Evolutionary conservation across 78 protist genomes (phyloP), one percentile per base, ranked within the genome.

Genomic region (Dictyostelium citrinum): DNA sequence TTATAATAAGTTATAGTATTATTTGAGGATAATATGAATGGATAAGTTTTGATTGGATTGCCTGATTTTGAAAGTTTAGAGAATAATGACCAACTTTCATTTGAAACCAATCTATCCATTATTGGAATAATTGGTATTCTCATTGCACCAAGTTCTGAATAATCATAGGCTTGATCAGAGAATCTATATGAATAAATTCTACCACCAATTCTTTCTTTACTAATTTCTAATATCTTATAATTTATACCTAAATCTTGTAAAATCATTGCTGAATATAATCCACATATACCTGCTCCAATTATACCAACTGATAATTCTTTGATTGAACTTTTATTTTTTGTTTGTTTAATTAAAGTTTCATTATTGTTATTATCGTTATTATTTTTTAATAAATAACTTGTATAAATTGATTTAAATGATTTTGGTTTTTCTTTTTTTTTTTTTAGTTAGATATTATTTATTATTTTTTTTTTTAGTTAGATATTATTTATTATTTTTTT

Each of bases 71-170:
- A 5, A 10, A 83, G 20, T 75, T 83, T 83, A 39, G 33, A 22
- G 11, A 83, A 71, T 55, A 83, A 70, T 64, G 78, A 64, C 35
- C 43, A 83, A 10, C 12, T n/a, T 71, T 67, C 11, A 20, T 67
- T 24, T 51, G 78, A 72, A 2, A 83, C 17, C 0, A 83, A 11
- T n/a, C 90, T 11, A 27, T 83, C 90, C 90, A 83, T 83, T 2
- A 46, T 37, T 33, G 43, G 29, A 7, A 37, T 70, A 1, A 14
- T 46, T 67, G 90, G 90, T 7, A 70, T n/a, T 33, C 90, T 22
- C 90, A 83, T 83, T 22, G 90, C 90, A 83, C 90, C 90, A 3
- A 83, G 16, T 17, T 83, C 90, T 20, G 71, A 33, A 51, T 43
- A 71, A 8, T 46, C 41, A 60, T 60, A 8, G 20, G 11, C 16